Evolutionary conservation across 1,284 basidiomycete species (phyloP).

Genomic region (Pseudozyma pruni): DNA sequence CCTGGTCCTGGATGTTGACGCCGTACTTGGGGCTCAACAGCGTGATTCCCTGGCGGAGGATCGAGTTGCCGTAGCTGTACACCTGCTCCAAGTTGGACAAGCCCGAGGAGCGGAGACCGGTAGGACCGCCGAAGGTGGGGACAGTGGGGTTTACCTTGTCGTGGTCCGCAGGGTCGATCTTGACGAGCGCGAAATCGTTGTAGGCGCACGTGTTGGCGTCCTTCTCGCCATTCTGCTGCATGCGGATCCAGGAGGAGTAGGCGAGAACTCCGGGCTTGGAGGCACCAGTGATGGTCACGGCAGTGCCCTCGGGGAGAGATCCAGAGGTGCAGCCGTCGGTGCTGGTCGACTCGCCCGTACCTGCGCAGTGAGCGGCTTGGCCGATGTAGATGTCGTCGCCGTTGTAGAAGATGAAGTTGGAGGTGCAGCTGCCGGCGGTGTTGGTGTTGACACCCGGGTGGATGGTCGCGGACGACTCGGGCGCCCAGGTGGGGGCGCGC

Average conservation of each 20-base stretch:
- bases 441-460: conserved; percentile 57
- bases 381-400: conserved; percentile 49
- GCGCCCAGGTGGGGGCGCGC: conserved; percentile 44
- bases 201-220: conserved; percentile 48
- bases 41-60: conserved; percentile 48
- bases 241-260: conserved; percentile 51
- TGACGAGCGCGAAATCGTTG: conserved; percentile 53
- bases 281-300: conserved; percentile 52
- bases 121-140: conserved; percentile 51
- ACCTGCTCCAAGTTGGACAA: conserved; percentile 35
- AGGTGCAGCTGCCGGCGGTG: conserved; percentile 49
- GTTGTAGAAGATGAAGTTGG: conserved; percentile 52
- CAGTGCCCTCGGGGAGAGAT: conserved; percentile 49
- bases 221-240: conserved; percentile 47
- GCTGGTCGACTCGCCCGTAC: conserved; percentile 37
- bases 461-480: conserved; percentile 32
- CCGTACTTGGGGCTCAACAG: conserved; percentile 55
- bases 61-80: conserved; percentile 57
- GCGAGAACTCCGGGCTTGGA: conserved; percentile 38
- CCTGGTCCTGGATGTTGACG: conserved; percentile 36
- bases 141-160: conserved; percentile 53
- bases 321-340: conserved; percentile 45
- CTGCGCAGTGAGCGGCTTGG: conserved; percentile 52
- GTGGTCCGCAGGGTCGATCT: conserved; percentile 51
- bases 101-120: conserved; percentile 29